Conservation (phyloP, 179 eudicot species). For the Spergularia azorica region DNA sequence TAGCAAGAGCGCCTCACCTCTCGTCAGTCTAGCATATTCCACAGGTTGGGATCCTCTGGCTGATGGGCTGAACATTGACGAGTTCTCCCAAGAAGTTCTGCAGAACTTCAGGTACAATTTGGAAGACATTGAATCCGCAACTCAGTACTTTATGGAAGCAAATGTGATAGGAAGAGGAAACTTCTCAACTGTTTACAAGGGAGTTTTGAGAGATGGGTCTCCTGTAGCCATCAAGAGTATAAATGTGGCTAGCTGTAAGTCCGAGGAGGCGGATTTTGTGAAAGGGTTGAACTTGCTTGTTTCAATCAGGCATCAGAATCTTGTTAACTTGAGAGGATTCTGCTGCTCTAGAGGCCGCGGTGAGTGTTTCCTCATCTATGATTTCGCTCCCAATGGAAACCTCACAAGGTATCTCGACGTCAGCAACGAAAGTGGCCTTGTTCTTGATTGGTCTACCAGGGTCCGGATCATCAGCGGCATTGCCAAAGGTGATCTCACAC, state of each 20-base stretch:
- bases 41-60: conserved; percentile 60
- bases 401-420: conserved; percentile 53
- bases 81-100: conserved; percentile 37
- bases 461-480: conserved; percentile 65
- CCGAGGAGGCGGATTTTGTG: conserved; percentile 58
- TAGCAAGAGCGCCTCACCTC: conserved; percentile 53
- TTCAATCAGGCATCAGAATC: conserved; percentile 54
- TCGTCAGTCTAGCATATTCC: conserved; percentile 50
- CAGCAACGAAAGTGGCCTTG: conserved; percentile 28
- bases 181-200: conserved; percentile 56
- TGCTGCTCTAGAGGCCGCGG: conserved; percentile 77
- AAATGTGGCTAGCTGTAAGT: conserved; percentile 48
- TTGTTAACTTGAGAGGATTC: conserved; percentile 61
- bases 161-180: conserved; percentile 62
- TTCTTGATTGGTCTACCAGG: conserved; percentile 64
- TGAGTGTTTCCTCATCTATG: conserved; percentile 67
- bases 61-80: conserved; percentile 35
- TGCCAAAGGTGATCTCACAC: conserved; percentile 40
- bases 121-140: conserved; percentile 70
- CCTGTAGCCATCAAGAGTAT: conserved; percentile 52
- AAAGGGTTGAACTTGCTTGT: conserved; percentile 54
- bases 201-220: conserved; percentile 57
- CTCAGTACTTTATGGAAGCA: conserved; percentile 56
- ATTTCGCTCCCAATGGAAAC: conserved; percentile 58
- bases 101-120: conserved; percentile 54